Conservation (phyloP, 345 rosid species). For the Hirschfeldia incana region DNA sequence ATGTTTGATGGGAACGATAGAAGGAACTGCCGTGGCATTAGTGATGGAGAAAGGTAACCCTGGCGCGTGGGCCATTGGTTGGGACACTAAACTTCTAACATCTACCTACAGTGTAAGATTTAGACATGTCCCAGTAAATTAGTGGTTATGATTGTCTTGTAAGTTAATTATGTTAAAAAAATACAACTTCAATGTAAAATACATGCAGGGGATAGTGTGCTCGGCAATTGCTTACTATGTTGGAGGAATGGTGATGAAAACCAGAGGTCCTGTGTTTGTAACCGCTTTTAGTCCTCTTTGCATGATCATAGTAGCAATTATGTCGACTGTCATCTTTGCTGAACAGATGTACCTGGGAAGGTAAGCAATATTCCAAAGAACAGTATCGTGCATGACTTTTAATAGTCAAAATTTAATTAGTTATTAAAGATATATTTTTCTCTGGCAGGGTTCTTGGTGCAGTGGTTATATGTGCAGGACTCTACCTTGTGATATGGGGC, state of each 20-base stretch:
- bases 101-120: constrained; percentile 64
- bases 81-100: constrained; percentile 78
- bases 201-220: constrained; percentile 76
- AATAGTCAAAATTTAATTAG: neutral
- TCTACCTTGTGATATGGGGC: constrained; percentile 86
- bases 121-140: neutral
- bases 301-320: constrained; percentile 78
- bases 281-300: constrained; percentile 76
- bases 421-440: neutral
- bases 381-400: neutral
- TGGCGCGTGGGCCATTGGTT: constrained; percentile 56
- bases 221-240: constrained; percentile 78
- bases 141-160: neutral
- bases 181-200: neutral
- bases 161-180: neutral
- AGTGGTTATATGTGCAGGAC: constrained; percentile 64
- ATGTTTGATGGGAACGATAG: constrained; percentile 69
- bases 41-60: constrained; percentile 71
- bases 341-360: constrained; percentile 90
- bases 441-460: constrained; percentile 80
- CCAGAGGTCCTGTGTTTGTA: constrained; percentile 88
- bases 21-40: constrained; percentile 56
- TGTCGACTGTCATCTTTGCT: constrained; percentile 70
- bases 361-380: constrained; percentile 36
- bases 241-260: constrained; percentile 75